These are phyloP conservation scores for Monotropa hypopitys DNA, from an alignment of 179 eudicot species.

Conservation along the genomic window DNA sequence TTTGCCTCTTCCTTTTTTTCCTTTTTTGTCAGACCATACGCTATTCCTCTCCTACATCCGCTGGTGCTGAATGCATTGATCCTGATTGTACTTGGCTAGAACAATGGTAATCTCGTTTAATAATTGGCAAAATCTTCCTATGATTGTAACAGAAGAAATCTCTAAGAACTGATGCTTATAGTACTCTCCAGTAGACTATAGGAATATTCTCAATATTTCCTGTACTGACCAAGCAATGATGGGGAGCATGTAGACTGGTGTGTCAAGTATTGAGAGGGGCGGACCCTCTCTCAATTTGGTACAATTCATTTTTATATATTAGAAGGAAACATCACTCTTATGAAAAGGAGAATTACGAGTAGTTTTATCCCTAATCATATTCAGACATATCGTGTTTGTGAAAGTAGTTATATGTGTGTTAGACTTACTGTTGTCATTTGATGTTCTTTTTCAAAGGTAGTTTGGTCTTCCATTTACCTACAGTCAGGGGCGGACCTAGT, in stretches of 20 bases:
- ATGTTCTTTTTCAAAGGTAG: no score
- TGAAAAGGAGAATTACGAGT: background rate
- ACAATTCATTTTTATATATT: background rate
- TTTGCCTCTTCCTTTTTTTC: background rate
- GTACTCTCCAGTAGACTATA: background rate
- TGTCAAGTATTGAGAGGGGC: no score
- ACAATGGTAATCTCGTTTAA: slow-evolving; percentile 54
- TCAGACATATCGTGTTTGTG: background rate
- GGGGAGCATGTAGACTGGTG: background rate
- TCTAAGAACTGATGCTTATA: background rate
- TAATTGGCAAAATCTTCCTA: background rate
- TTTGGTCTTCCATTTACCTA: no score
- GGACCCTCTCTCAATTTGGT: no score
- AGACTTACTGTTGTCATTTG: no score
- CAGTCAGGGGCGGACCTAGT: no score
- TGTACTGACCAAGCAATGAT: background rate
- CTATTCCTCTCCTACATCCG: slow-evolving; percentile 79
- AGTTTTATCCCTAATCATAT: background rate
- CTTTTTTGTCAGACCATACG: slow-evolving; percentile 47
- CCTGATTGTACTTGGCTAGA: slow-evolving; percentile 88
- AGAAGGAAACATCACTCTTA: background rate
- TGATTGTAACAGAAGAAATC: background rate
- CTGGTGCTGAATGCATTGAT: slow-evolving; percentile 97
- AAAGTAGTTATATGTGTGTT: no score
- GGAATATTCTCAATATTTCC: background rate